Conservation (phyloP, 768 basidiomycete species). For the Lentinula lateritia region DNA sequence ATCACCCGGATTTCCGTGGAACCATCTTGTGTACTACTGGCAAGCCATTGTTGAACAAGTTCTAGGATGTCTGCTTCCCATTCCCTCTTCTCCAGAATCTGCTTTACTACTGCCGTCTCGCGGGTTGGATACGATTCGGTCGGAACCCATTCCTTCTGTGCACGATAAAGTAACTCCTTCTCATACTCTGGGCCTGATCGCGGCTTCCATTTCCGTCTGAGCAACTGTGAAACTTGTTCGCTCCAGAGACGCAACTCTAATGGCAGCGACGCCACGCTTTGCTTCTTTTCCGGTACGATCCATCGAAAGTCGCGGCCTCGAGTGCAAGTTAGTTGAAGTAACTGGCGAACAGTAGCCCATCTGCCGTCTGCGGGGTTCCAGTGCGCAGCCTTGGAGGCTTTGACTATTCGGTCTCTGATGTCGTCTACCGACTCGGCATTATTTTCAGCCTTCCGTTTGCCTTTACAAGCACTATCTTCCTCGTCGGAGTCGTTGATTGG, state of each 20-base stretch:
- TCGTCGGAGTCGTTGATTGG: neutral
- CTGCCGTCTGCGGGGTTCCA: neutral
- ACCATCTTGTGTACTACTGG: neutral
- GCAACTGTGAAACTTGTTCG: neutral
- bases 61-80: neutral
- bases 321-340: neutral
- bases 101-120: neutral
- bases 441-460: neutral
- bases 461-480: neutral
- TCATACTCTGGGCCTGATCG: neutral
- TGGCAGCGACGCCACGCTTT: neutral
- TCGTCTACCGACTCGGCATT: too few species aligned
- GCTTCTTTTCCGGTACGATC: neutral
- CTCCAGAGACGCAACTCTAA: neutral
- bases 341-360: neutral
- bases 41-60: neutral
- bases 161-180: neutral
- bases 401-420: neutral
- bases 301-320: neutral
- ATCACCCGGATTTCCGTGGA: neutral
- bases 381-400: neutral
- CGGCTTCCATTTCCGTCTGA: neutral
- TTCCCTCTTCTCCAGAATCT: conserved; percentile 4
- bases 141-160: neutral
- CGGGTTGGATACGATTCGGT: neutral